Conservation (phyloP, 768 basidiomycete species). For the Lentinus tigrinus region DNA sequence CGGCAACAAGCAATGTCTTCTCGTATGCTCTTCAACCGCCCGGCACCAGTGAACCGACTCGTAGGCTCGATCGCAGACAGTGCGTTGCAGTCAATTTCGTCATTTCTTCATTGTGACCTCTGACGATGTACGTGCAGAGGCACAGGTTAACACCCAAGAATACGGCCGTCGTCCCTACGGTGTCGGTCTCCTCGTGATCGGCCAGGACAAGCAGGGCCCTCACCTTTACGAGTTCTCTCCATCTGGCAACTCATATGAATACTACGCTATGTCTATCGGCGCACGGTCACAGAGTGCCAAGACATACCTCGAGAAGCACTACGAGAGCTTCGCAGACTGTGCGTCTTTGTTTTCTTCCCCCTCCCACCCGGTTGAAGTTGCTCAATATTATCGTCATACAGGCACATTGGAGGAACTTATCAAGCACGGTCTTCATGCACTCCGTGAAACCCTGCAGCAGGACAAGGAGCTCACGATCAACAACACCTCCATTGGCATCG, state of each 20-base stretch:
- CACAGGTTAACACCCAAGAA: constrained; percentile 98
- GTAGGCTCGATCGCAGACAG: constrained; percentile 95
- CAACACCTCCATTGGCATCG: constrained; percentile 94
- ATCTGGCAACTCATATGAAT: constrained; percentile 95
- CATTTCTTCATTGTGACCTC: not conserved
- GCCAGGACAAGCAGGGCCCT: constrained; percentile 93
- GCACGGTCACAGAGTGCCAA: constrained; percentile 98
- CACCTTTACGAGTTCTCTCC: constrained; percentile 99
- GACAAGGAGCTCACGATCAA: constrained; percentile 93
- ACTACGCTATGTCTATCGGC: constrained; percentile 97
- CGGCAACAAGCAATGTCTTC: constrained; percentile 96
- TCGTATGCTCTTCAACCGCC: constrained; percentile 93
- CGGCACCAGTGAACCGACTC: constrained; percentile 90
- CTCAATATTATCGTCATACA: constrained; percentile 29
- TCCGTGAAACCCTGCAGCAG: constrained; percentile 96
- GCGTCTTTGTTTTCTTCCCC: constrained; percentile 30
- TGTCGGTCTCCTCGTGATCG: constrained; percentile 97
- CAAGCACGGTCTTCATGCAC: constrained; percentile 89
- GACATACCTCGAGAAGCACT: constrained; percentile 96
- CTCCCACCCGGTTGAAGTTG: not conserved
- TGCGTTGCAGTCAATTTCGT: constrained; percentile 40
- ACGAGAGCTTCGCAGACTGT: constrained; percentile 85
- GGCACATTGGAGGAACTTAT: constrained; percentile 86
- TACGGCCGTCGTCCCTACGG: constrained; percentile 97
- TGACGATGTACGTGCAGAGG: constrained; percentile 53